Evolutionary conservation across 2,329 filamentous ascomycete genomes (phyloP), one percentile per base, ranked within the genome.

Genomic region (Harringtonia aguacate): DNA sequence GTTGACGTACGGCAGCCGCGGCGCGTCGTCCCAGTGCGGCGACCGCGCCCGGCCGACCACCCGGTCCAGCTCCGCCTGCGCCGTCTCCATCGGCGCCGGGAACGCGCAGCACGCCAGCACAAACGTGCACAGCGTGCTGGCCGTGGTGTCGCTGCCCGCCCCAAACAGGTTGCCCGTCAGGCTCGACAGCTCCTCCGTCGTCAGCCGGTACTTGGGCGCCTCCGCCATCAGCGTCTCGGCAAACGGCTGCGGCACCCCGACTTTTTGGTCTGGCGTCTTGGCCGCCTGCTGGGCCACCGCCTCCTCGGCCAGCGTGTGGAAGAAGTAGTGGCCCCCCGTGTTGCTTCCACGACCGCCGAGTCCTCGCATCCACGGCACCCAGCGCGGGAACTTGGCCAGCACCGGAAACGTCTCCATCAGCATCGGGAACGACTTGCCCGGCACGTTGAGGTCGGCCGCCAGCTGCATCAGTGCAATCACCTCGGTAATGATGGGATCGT

Each of bases 401-500:
- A 65, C 55, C 2, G 70, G 70, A 44, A 75, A 75, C 0, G 72
- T 75, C 54, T 76, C 73, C 62, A 77, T 65, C 24, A 78, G 56
- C 70, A 70, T 75, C 21, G 70, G 74, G 51, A 73, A 76, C 0
- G 58, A 67, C 53, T 73, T 73, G 9, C 69, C 69, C 0, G 70
- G 65, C 38, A 72, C 69, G 50, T 70, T 72, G 20, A 78, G 58
- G 44, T 75, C 72, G 3, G 73, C 74, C 1, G 74, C 73, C 43
- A 73, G 64, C 46, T 79, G 70, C 66, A 78, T 72, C 28, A 73
- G 60, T 1, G 71, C 68, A 46, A 78, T 72, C n/a, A 73, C 75
- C 53, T 78, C 73, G 4, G 73, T 74, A 47, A 77, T 71, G 52
- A 75, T 75, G 5, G 73, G 73, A 50, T 79, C 74, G 15, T 68